Evolutionary conservation across 805 yeast species (phyloP), one percentile per base, ranked within the genome.

Genomic region (Wickerhamiella australiensis): DNA sequence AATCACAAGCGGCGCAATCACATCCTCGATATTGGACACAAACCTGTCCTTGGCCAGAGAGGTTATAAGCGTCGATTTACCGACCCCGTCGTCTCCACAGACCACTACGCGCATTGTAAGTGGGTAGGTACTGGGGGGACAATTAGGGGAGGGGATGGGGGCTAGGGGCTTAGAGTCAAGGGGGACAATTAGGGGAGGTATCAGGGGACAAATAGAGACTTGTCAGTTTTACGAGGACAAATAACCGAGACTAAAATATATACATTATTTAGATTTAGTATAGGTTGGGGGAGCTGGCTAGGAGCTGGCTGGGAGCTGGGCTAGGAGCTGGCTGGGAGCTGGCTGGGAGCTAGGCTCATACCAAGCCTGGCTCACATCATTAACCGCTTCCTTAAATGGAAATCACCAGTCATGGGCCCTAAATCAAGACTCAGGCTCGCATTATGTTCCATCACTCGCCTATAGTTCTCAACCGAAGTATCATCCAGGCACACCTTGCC

Each of bases 31-130:
- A 55, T 79, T 80, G 1, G 90, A 79, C 0, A 84, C 81, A 61
- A 78, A 87, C 22, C 78, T 75, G 57, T 85, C 95, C 63, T 87
- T 90, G 27, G 86, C 80, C 21, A 92, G 70, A 0, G 94, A 73
- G 0, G 92, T 79, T 20, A 90, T 78, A 45, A 92, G 68, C 25
- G 86, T 78, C 3, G 61, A 54, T 50, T 64, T 57, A n/a, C 54
- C 59, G 50, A 53, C 67, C 21, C 85, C 83, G 53, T 85, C 94
- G 66, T 92, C 98, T 9, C 98, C 98, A 64, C 96, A 87, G 0
- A 92, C 80, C 0, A 86, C 95, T 0, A 92, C 81, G 51, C 95
- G 68, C 26, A 90, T 78, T 41, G 31, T 41, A 37, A 37, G 42
- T n/a, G 23, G 42, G 26, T 20, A 35, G 22, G 38, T 17, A 18